Percentiles rank a stretch among this genome's conserved stretches.
phyloP scores from a whole-genome alignment of 192 early-diverging fungal genomes.

The Umbelopsis ramanniana region DNA sequence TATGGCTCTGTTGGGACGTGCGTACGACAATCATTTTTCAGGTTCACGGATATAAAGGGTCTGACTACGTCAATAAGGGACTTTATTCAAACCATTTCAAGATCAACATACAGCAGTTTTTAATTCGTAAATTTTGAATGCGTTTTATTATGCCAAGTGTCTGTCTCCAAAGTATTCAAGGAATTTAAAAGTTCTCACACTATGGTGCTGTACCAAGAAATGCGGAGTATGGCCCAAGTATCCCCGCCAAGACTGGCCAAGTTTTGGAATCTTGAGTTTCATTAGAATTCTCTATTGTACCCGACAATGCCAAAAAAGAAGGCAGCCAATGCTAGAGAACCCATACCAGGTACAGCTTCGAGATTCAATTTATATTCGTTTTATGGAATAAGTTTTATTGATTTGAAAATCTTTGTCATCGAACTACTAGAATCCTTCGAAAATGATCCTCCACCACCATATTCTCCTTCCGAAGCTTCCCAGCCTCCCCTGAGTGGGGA shows the following conservation, averaged over 20 bases:
- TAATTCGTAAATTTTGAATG: no score
- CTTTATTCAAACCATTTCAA: no score
- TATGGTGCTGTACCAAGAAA: background rate
- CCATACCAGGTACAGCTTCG: background rate
- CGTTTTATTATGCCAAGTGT: background rate
- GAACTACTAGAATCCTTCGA: background rate
- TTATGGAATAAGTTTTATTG: no score
- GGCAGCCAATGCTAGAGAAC: background rate
- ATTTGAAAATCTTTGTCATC: background rate
- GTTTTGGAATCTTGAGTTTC: background rate
- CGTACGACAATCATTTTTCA: no score
- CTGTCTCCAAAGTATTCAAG: background rate
- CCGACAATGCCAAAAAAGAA: background rate
- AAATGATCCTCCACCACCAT: conserved; percentile 4
- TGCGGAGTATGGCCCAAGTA: background rate
- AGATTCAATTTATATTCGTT: no score
- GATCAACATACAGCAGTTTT: no score
- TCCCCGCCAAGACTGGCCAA: background rate
- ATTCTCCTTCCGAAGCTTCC: background rate
- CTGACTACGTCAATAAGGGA: no score
- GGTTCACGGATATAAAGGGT: no score
- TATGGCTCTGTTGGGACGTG: no score
- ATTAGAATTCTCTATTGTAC: background rate
- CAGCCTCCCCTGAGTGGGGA: background rate
- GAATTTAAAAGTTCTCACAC: background rate